Percentiles rank a stretch among this genome's conserved stretches.
Conservation (phyloP, 192 early-diverging fungal species). For the Backusella liffmaniae region DNA sequence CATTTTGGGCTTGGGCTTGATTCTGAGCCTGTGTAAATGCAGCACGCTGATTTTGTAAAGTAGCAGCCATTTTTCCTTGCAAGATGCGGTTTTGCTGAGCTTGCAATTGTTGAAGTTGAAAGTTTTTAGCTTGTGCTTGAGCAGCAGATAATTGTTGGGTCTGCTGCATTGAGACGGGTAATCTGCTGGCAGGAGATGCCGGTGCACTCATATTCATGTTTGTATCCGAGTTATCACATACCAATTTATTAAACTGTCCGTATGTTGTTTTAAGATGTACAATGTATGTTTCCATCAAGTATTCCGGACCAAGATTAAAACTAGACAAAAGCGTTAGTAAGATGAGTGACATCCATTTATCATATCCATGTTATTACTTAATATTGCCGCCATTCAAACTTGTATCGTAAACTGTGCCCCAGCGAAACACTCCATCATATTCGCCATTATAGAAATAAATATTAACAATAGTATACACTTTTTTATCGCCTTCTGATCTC, state of each 20-base stretch:
- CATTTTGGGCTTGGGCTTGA: constrained; percentile 4
- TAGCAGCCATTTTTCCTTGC: constrained; percentile 19
- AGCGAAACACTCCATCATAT: constrained; percentile 67
- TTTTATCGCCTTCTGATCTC: constrained; percentile 45
- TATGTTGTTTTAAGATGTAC: constrained; percentile 37
- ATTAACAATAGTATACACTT: constrained; percentile 63
- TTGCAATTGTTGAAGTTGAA: constrained; percentile 25
- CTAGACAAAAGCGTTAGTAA: constrained; percentile 4
- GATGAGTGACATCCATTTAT: background rate
- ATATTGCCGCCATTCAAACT: constrained; percentile 64
- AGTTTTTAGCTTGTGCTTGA: constrained; percentile 16
- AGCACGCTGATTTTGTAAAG: constrained; percentile 16
- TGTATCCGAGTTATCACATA: constrained; percentile 32
- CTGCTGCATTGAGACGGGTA: background rate
- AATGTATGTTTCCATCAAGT: constrained; percentile 37
- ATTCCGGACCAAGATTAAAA: constrained; percentile 37
- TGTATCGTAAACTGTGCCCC: constrained; percentile 62
- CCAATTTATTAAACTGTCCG: constrained; percentile 31
- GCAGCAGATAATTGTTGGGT: constrained; percentile 19
- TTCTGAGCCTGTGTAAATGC: constrained; percentile 13
- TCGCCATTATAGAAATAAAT: constrained; percentile 52
- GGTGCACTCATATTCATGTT: constrained; percentile 17
- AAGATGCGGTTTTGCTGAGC: constrained; percentile 10
- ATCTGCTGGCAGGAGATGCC: constrained; percentile 13
- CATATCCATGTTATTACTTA: constrained; percentile 38